phyloP scores from a whole-genome alignment of 2,329 filamentous ascomycete genomes.

The Colletotrichum cuscutae region DNA sequence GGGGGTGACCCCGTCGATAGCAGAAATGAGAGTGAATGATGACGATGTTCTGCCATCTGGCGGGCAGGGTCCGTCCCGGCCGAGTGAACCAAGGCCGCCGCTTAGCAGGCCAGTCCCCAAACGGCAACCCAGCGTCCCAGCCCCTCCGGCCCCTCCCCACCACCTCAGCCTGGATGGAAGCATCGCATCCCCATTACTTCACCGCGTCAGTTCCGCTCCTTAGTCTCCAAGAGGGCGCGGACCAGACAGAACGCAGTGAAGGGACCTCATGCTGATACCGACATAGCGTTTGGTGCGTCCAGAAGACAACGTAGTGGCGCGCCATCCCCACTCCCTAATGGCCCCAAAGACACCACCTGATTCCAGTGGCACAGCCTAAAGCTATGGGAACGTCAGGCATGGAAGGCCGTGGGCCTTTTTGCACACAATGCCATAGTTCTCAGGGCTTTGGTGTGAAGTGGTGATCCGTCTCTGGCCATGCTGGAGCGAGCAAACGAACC shows the following conservation, averaged over 20 bases:
- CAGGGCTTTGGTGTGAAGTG: neutral
- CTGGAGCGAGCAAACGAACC: neutral
- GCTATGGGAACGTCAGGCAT: neutral
- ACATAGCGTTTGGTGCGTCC: neutral
- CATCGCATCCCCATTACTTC: neutral
- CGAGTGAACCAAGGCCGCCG: constrained; percentile 14
- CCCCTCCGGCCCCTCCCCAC: neutral
- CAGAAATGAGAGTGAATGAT: constrained; percentile 18
- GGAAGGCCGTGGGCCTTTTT: neutral
- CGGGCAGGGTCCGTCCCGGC: constrained; percentile 30
- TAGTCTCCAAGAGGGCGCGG: neutral
- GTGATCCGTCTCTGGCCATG: neutral
- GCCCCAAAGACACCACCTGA: constrained; percentile 10
- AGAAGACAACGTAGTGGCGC: neutral
- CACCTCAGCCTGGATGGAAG: neutral
- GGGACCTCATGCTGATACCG: constrained; percentile 14
- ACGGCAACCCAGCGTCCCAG: neutral
- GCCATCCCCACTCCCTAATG: neutral
- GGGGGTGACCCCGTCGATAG: constrained; percentile 4
- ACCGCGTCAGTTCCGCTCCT: neutral
- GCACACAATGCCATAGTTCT: neutral
- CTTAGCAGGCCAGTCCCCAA: neutral
- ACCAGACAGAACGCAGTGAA: neutral
- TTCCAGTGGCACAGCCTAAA: constrained; percentile 11
- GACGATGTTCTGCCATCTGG: constrained; percentile 12